Evolutionary conservation across 2,329 filamentous ascomycete species (phyloP), one percentile per base, ranked within the genome.

Genomic region (Didymella glomerata): DNA sequence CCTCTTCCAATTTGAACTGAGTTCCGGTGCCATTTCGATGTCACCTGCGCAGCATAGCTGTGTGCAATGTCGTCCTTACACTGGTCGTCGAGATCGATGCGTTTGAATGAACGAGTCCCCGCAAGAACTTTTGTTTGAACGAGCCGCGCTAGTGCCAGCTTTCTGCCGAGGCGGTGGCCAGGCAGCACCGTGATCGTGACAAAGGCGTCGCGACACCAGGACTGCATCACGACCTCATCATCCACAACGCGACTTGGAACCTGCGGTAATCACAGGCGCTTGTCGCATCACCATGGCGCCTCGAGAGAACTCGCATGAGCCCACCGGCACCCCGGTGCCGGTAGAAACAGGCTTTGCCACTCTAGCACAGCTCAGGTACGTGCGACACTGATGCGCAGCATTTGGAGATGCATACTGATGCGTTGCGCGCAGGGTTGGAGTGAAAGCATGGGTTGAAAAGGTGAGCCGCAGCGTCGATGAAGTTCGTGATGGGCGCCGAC

Each of bases 291-390:
- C 40, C 52, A 87, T 88, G 85, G 85, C 81, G 66, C 82, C 81
- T 68, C 80, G 82, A 64, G 84, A 87, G 76, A 79, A 77, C 64
- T 81, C 82, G 36, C 78, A 82, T 57, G 85, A 86, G 72, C 80
- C 79, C 60, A 77, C 77, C 46, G 82, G 80, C 69, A 86, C 84
- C 40, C 85, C 85, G 44, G 83, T 84, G 64, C 85, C 85, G 52
- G 82, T 86, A 30, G 86, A 94, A 77, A 96, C 89, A 75, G 90
- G 93, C 55, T 89, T 88, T 73, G 93, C 93, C 68, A 97, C 93
- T 34, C 82, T 95, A 62, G 90, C 92, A 69, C 94, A 93, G 28
- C 84, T 98, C 68, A 86, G 86, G 90, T 91, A 83, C 71, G 87
- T 80, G 67, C 63, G 64, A 72, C 56, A 65, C 44, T 40, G 59